A percentile compares a stretch with the other conserved stretches of the same genome.
Conservation (phyloP, 257 asterid genomes). For the Cinchona pubescens region DNA sequence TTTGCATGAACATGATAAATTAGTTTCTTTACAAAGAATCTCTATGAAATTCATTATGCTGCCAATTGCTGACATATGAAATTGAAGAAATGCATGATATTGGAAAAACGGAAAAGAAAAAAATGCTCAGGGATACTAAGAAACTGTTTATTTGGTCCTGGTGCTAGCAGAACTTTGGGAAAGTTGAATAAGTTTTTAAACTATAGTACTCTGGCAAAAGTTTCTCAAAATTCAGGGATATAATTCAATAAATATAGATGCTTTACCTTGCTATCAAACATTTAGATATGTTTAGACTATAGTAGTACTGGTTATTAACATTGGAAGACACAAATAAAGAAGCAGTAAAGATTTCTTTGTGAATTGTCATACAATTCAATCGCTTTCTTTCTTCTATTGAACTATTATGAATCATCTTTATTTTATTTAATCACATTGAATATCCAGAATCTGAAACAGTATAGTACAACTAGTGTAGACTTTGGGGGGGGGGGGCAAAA, state of each 20-base stretch:
- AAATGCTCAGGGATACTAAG: neutral
- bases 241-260: neutral
- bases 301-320: neutral
- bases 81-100: slow-evolving; percentile 1
- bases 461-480: too few relatives aligned
- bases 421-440: too few relatives aligned
- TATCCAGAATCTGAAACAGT: too few relatives aligned
- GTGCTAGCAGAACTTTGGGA: neutral
- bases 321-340: neutral
- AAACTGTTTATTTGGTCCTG: neutral
- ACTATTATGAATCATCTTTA: too few relatives aligned
- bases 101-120: neutral
- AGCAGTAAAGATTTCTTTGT: neutral
- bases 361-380: neutral
- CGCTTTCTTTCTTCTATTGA: neutral
- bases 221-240: neutral
- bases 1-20: neutral
- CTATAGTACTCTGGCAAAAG: neutral
- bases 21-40: neutral
- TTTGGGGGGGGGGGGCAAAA: too few relatives aligned
- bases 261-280: neutral
- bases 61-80: neutral
- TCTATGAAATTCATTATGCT: neutral
- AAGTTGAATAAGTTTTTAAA: too few relatives aligned
- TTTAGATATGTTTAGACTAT: neutral